Evolutionary conservation across 2,329 filamentous ascomycete genomes (phyloP).

Genomic region (Ceratocystis lukuohia): DNA sequence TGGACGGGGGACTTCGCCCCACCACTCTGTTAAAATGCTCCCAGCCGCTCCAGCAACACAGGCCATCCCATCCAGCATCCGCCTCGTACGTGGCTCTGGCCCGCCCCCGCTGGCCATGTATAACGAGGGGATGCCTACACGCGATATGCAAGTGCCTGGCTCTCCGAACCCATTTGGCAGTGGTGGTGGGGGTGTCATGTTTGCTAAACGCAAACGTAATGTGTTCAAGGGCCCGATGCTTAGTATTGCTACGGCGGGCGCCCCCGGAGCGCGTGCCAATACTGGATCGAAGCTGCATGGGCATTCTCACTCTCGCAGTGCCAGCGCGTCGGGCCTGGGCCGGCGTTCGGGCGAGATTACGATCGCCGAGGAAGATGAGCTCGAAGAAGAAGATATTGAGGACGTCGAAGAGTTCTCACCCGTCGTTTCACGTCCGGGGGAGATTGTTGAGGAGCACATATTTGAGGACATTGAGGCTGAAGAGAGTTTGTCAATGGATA

Average conservation of each 20-base stretch:
- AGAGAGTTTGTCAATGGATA: constrained; percentile 13
- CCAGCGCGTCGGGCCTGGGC: constrained; percentile 50
- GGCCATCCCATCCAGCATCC: constrained; percentile 72
- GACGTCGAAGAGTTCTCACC: constrained; percentile 28
- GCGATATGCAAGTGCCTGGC: constrained; percentile 31
- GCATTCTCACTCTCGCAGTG: constrained; percentile 39
- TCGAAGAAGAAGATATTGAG: constrained; percentile 36
- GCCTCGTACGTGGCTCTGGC: constrained; percentile 54
- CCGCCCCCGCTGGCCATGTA: constrained; percentile 40
- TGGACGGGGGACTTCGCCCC: constrained; percentile 57
- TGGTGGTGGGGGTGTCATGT: constrained; percentile 46
- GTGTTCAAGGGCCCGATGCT: constrained; percentile 70
- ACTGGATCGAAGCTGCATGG: constrained; percentile 28
- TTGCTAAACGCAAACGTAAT: constrained; percentile 68
- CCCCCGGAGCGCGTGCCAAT: constrained; percentile 24
- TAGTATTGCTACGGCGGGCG: constrained; percentile 29
- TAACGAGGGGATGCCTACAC: constrained; percentile 42
- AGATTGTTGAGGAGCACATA: constrained; percentile 19
- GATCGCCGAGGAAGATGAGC: constrained; percentile 53
- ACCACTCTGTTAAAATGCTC: constrained; percentile 87
- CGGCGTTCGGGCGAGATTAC: constrained; percentile 60
- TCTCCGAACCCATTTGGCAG: constrained; percentile 44
- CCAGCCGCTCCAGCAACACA: constrained; percentile 69
- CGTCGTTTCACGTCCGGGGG: constrained; percentile 10
- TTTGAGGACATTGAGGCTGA: constrained; percentile 22